Evolutionary conservation across 306 rosid species (phyloP).

Genomic region (Glycine soja): DNA sequence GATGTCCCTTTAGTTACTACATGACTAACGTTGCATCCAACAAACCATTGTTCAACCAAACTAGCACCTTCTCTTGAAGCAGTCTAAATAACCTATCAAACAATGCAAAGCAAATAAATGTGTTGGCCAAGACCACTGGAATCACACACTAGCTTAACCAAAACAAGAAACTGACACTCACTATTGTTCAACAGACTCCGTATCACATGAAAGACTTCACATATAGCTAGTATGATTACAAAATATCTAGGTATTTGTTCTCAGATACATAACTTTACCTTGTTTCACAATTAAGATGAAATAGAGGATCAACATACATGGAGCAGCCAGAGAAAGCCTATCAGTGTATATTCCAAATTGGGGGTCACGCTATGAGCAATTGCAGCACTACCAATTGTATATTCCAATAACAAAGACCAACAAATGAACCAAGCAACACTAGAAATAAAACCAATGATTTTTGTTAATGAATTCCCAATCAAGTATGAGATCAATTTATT

Average conservation of each 20-base stretch:
- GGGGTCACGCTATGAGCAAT: slow-evolving; percentile 95
- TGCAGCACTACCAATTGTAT: slow-evolving; percentile 85
- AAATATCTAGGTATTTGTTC: slow-evolving; percentile 18
- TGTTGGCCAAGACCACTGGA: slow-evolving; percentile 35
- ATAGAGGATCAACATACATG: slow-evolving; percentile 77
- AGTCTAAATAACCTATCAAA: slow-evolving; percentile 74
- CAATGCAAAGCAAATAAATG: slow-evolving; percentile 40
- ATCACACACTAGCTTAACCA: slow-evolving; percentile 29
- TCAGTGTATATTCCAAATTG: too few species aligned
- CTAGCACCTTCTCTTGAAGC: slow-evolving; percentile 83
- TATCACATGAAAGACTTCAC: too few species aligned
- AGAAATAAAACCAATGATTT: slow-evolving; percentile 41
- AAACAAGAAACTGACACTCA: slow-evolving; percentile 37
- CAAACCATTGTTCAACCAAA: slow-evolving; percentile 82
- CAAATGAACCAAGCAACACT: slow-evolving; percentile 97
- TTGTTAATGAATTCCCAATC: slow-evolving; percentile 10
- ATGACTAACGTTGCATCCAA: slow-evolving; percentile 85
- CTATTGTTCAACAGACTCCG: slow-evolving; percentile 27
- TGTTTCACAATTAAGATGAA: slow-evolving; percentile 75
- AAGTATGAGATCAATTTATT: neutral
- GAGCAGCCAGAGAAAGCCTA: slow-evolving; percentile 75
- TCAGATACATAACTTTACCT: slow-evolving; percentile 60
- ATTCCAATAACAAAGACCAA: slow-evolving; percentile 89
- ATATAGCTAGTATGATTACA: slow-evolving; percentile 12
- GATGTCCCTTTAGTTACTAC: slow-evolving; percentile 92